These are phyloP conservation scores for Acacia melanoxylon DNA, from an alignment of 306 rosid genomes.

Conservation along the genomic window DNA sequence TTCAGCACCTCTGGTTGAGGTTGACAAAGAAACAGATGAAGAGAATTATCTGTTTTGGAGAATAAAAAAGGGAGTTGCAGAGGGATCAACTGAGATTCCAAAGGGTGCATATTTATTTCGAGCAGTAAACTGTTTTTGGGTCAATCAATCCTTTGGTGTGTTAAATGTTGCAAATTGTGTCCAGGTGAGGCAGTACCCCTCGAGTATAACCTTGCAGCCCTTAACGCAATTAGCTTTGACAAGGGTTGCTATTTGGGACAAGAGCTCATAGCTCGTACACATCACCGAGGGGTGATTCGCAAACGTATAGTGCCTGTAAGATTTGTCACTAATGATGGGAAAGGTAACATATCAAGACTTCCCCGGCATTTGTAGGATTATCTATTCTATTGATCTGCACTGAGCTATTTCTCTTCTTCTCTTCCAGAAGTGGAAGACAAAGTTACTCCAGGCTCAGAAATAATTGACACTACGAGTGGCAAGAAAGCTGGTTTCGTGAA, in stretches of 20 bases:
- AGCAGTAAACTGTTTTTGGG: background rate
- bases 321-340: slow-evolving; percentile 56
- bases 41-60: slow-evolving; percentile 76
- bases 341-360: slow-evolving; percentile 48
- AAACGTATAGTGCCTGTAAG: slow-evolving; percentile 76
- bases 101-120: slow-evolving; percentile 57
- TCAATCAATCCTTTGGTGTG: background rate
- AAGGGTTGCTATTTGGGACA: slow-evolving; percentile 97
- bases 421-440: slow-evolving; percentile 54
- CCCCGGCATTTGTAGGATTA: background rate
- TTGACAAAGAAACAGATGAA: slow-evolving; percentile 80
- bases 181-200: slow-evolving; percentile 90
- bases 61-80: slow-evolving; percentile 79
- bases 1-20: slow-evolving; percentile 87
- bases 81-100: slow-evolving; percentile 87
- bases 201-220: slow-evolving; percentile 86
- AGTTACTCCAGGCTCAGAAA: slow-evolving; percentile 63
- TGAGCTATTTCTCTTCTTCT: slow-evolving; percentile 24
- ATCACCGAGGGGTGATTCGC: slow-evolving; percentile 86
- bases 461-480: slow-evolving; percentile 46
- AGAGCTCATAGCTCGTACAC: slow-evolving; percentile 86
- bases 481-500: slow-evolving; percentile 71
- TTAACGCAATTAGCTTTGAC: slow-evolving; percentile 91
- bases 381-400: background rate
- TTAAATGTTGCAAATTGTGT: slow-evolving; percentile 26